These are phyloP conservation scores for Ramularia endophylla DNA, from an alignment of 2,329 filamentous ascomycete genomes.

Conservation along the genomic window DNA sequence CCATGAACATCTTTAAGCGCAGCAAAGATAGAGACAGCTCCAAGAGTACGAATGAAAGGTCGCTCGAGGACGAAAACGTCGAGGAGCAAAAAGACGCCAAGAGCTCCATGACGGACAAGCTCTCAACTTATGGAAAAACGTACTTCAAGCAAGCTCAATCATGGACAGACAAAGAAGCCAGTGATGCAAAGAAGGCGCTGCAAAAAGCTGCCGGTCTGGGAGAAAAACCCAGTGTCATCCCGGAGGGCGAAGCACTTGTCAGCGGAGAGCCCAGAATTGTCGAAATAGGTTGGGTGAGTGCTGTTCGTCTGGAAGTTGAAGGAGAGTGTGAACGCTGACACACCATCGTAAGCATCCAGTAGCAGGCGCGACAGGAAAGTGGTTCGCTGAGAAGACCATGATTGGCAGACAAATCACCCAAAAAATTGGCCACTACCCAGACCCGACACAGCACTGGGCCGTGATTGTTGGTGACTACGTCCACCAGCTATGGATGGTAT, in stretches of 20 bases:
- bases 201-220: slow-evolving; percentile 12
- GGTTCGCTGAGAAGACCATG: slow-evolving; percentile 14
- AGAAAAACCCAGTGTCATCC: slow-evolving; percentile 9
- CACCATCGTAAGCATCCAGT: slow-evolving; percentile 9
- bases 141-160: slow-evolving; percentile 12
- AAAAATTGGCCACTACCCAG: slow-evolving; percentile 15
- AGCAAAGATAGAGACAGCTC: slow-evolving; percentile 3
- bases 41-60: not conserved
- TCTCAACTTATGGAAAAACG: slow-evolving; percentile 4
- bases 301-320: not conserved
- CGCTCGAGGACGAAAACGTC: slow-evolving; percentile 1
- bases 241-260: slow-evolving; percentile 12
- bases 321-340: not conserved
- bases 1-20: slow-evolving; percentile 11
- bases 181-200: slow-evolving; percentile 9
- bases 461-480: slow-evolving; percentile 16
- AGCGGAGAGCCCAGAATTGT: slow-evolving; percentile 9
- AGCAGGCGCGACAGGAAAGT: slow-evolving; percentile 10
- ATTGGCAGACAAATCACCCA: slow-evolving; percentile 12
- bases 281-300: slow-evolving; percentile 11
- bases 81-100: slow-evolving; percentile 5
- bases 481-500: slow-evolving; percentile 18
- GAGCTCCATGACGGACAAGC: slow-evolving; percentile 9
- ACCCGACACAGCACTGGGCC: slow-evolving; percentile 18
- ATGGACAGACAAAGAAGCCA: slow-evolving; percentile 11